Base-by-base conservation (phyloP, 169 alveolate species). In the Fabrea salina region DNA sequence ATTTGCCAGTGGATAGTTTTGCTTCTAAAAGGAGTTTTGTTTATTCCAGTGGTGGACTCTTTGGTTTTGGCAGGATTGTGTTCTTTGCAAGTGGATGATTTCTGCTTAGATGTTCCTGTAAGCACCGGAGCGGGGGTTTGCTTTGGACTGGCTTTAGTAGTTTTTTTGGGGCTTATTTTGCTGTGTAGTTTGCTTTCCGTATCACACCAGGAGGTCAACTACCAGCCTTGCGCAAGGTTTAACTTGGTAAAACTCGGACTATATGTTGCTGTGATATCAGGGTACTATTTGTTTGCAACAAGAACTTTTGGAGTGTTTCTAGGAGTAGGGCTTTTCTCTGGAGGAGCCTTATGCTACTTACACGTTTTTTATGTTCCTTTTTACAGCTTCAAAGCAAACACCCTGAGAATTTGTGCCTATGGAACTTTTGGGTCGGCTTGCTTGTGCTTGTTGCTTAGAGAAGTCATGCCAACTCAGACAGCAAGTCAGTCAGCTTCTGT, bases 111-210 rank as follows among this genome's bases (percentile, higher is more conserved):
- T 66, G n/a, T 66, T 1, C 27, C n/a, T 22, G 57, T 19, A 22
- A 57, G 76, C 22, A 19, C 16, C 40, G 47, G 19, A 22, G 33
- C 22, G 22, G 40, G 33, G 76, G 37, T 66, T 0, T 35, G 25
- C 37, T 66, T 1, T 37, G 56, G 33, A 22, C 22, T 33, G 33
- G 51, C 57, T 19, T 37, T 57, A 22, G 33, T 35, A 37, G 37
- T 66, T 32, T 66, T 37, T 40, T 19, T 66, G 19, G 76, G 76
- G 37, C 27, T 66, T 4, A 40, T 66, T 33, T 16, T 19, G 25
- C 76, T 66, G n/a, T 66, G 58, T 4, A 66, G 33, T 66, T 19
- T 41, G 76, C 33, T 41, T 37, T 66, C 40, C 40, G 76, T 35
- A 22, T 39, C 19, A 66, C 40, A 5, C 40, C 58, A 37, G 76